Conservation (phyloP, 306 rosid species). For the Gleditsia sinensis region DNA sequence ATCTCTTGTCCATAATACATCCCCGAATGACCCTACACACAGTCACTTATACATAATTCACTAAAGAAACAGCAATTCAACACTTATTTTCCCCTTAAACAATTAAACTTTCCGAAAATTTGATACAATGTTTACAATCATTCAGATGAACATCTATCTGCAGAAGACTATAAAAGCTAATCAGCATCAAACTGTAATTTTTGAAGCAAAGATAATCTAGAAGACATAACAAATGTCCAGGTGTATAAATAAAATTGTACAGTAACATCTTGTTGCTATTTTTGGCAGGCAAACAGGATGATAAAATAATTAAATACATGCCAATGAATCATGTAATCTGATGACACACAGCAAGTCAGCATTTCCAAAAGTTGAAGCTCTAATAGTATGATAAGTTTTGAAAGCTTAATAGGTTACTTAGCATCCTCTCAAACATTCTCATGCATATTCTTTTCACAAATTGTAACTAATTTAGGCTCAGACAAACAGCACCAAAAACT, state of each 20-base stretch:
- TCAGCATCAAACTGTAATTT: background rate
- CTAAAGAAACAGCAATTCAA: constrained; percentile 38
- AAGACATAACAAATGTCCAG: background rate
- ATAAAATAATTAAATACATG: background rate
- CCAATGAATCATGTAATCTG: background rate
- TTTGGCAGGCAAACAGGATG: background rate
- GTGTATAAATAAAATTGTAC: background rate
- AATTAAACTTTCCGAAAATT: constrained; percentile 9
- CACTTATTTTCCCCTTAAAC: constrained; percentile 23
- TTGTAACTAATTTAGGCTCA: background rate
- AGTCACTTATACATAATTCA: constrained; percentile 52
- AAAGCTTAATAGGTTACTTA: background rate
- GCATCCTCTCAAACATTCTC: background rate
- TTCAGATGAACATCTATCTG: constrained; percentile 19
- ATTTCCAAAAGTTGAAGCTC: background rate
- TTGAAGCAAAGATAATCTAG: background rate
- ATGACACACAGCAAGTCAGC: background rate
- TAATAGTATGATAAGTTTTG: background rate
- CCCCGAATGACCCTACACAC: constrained; percentile 60
- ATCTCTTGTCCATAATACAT: constrained; percentile 56
- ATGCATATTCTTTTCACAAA: background rate
- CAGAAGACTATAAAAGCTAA: constrained; percentile 11
- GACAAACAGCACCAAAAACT: background rate
- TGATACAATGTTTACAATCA: constrained; percentile 13
- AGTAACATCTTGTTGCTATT: background rate